Evolutionary conservation across 441 rosid genomes (phyloP).

Genomic region (Syzygium malaccense): DNA sequence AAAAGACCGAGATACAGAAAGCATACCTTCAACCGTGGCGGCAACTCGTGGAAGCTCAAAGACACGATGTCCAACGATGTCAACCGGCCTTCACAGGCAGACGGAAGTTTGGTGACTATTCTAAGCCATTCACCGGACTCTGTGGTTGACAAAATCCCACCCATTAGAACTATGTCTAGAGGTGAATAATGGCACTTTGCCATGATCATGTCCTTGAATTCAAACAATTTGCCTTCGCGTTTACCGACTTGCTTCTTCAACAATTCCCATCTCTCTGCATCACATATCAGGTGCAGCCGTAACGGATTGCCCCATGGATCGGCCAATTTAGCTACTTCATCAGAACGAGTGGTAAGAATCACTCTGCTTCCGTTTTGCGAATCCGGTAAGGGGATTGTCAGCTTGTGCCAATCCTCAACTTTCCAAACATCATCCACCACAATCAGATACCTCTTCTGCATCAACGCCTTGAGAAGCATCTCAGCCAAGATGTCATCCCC

Average conservation of each 20-base stretch:
- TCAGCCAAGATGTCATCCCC: not conserved
- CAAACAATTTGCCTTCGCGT: not conserved
- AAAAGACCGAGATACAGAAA: not conserved
- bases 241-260: not conserved
- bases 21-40: not conserved
- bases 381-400: not conserved
- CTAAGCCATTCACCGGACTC: not conserved
- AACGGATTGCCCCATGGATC: not conserved
- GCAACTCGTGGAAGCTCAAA: not conserved
- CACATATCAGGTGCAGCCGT: not conserved
- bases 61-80: not conserved
- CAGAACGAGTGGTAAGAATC: not conserved
- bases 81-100: rapidly evolving
- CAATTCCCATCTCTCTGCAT: not conserved
- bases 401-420: not conserved
- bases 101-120: not conserved
- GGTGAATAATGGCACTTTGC: not conserved
- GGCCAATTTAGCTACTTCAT: not conserved
- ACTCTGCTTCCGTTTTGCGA: not conserved
- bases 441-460: not conserved
- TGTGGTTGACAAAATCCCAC: not conserved
- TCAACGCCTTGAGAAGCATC: not conserved
- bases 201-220: not conserved
- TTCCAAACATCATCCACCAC: not conserved
- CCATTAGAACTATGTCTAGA: not conserved